Evolutionary conservation across 176 grass and related monocot species (phyloP), one percentile per base, ranked within the genome.

Genomic region (Carex cristatella): DNA sequence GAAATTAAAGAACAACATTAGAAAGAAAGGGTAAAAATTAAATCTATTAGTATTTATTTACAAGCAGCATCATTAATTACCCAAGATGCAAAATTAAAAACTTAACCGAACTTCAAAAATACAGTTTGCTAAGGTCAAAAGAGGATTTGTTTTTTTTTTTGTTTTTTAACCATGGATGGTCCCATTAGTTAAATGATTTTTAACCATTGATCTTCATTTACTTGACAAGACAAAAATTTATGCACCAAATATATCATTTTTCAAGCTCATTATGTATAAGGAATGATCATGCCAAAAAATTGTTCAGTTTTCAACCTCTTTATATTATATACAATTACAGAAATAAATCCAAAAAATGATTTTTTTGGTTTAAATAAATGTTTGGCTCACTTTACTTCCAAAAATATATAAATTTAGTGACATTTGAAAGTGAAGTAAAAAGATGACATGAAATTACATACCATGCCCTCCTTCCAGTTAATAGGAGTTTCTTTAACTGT

Each of bases 381-480:
- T 46, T 46, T 46, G 44, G 44, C 4, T 40, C 56, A 57, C 11
- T 54, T 14, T 3, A 77, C 51, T 78, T 57, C 23, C 51, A 11
- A 78, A 8, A 56, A 77, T 12, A 51, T 44, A 42, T 16, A 70
- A n/a, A 5, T 8, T 44, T 44, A 44, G 68, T n/a, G 14, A 54
- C 46, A 13, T 13, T 13, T 75, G 6, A 28, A 51, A 40, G 12
- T 68, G n/a, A 65, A 68, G 44, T 46, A 71, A 23, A 10, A 57
- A 19, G 10, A 44, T 13, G 19, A 63, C 70, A 44, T 7, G 19
- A 64, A 37, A 73, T 28, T 42, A 30, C 59, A 73, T 90, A 94
- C 92, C 94, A 97, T 93, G 86, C 92, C 89, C 44, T 84, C 27
- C 81, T 97, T 97, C 92, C 94, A 97, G 64, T 86, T 97, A 78